Evolutionary conservation across 192 early-diverging fungal genomes (phyloP).

Genomic region (Podila horticola): DNA sequence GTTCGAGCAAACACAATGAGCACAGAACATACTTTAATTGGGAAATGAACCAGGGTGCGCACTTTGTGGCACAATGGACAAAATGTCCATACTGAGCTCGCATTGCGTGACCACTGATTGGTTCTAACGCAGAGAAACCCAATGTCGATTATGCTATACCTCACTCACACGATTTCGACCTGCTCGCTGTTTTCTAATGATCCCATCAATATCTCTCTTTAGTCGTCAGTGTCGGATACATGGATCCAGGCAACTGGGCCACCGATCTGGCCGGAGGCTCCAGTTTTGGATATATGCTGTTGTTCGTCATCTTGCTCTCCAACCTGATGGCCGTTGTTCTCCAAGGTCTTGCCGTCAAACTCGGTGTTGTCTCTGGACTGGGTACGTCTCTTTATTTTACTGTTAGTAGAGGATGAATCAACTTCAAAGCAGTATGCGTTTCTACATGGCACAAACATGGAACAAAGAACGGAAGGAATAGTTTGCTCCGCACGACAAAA

Average conservation of each 20-base stretch:
- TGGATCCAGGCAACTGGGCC: constrained; percentile 92
- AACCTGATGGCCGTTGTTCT: constrained; percentile 82
- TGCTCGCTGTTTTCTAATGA: neutral
- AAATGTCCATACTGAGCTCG: too few species aligned
- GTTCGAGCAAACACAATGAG: too few species aligned
- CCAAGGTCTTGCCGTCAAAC: constrained; percentile 80
- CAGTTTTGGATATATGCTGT: constrained; percentile 74
- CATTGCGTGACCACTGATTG: too few species aligned
- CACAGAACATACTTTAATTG: too few species aligned
- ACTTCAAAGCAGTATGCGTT: too few species aligned
- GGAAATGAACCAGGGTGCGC: too few species aligned
- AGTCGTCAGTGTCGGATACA: constrained; percentile 72
- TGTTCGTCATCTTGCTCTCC: constrained; percentile 79
- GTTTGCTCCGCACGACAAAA: too few species aligned
- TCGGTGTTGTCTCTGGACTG: constrained; percentile 78
- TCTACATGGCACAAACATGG: too few species aligned
- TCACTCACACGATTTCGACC: neutral
- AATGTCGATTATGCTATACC: neutral
- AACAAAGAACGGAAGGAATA: too few species aligned
- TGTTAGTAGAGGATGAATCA: too few species aligned
- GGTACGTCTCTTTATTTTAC: constrained; percentile 39
- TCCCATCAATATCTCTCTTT: neutral
- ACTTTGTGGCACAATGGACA: too few species aligned
- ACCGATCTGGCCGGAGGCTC: constrained; percentile 83
- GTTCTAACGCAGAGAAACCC: too few species aligned